Evolutionary conservation across 768 basidiomycete species (phyloP).

Genomic region (Terana coerulea): DNA sequence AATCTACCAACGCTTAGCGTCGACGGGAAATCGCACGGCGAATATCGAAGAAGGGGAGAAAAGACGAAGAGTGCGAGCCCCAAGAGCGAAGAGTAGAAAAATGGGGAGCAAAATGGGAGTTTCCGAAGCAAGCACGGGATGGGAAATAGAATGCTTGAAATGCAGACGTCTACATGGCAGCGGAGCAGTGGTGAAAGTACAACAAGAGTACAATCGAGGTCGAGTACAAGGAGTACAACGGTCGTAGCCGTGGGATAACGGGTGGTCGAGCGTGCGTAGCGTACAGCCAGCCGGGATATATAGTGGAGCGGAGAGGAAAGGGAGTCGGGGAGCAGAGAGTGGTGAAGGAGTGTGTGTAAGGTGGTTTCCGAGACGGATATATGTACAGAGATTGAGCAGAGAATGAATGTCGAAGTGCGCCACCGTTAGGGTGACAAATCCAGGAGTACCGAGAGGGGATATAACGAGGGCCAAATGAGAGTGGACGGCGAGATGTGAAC

Average conservation of each 20-base stretch:
- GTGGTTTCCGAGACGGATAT: constrained; percentile 1
- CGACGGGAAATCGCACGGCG: neutral
- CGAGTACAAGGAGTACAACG: constrained; percentile 4
- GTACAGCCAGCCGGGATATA: constrained; percentile 5
- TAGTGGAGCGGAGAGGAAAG: constrained; percentile 3
- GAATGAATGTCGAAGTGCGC: neutral
- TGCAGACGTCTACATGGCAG: no score
- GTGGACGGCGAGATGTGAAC: constrained; percentile 7
- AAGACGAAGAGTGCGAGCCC: neutral
- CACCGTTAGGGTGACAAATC: constrained; percentile 5
- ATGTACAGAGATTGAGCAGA: constrained; percentile 3
- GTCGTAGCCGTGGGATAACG: constrained; percentile 4
- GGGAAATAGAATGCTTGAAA: no score
- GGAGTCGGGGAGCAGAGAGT: neutral
- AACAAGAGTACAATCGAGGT: neutral
- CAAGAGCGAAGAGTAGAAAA: neutral
- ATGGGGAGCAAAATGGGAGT: no score
- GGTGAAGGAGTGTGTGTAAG: constrained; percentile 1
- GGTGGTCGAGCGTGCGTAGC: neutral
- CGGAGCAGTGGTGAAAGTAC: no score
- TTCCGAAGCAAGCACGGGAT: no score
- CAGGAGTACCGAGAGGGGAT: constrained; percentile 5
- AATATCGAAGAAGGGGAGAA: neutral
- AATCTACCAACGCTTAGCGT: neutral
- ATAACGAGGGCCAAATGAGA: constrained; percentile 1